Conservation (phyloP, 108 stramenopile species). For the Cyclotella atomus region DNA sequence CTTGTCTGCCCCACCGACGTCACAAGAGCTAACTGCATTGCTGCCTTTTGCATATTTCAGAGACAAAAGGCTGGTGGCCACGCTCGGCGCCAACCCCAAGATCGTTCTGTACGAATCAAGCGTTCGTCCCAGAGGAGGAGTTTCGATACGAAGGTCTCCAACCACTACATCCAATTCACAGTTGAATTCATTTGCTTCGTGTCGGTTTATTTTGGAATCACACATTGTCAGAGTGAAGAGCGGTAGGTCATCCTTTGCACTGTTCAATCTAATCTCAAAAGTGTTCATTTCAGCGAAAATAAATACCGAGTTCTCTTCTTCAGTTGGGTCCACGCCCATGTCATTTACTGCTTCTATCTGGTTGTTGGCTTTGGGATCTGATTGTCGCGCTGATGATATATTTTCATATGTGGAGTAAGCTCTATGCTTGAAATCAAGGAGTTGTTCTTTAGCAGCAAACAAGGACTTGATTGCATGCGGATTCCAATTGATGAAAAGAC, state of each 20-base stretch:
- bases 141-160: constrained; percentile 69
- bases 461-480: constrained; percentile 66
- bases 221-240: constrained; percentile 75
- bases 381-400: constrained; percentile 22
- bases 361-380: constrained; percentile 4
- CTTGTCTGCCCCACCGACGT: constrained; percentile 31
- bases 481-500: constrained; percentile 85
- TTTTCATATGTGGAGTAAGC: constrained; percentile 42
- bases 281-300: constrained; percentile 74
- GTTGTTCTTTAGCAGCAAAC: constrained; percentile 37
- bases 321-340: background rate
- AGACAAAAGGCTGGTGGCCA: constrained; percentile 67
- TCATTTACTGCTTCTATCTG: background rate
- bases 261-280: constrained; percentile 74
- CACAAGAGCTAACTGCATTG: constrained; percentile 48
- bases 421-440: constrained; percentile 47
- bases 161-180: constrained; percentile 53
- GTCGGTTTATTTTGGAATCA: constrained; percentile 50
- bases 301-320: constrained; percentile 34
- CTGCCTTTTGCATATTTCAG: constrained; percentile 66
- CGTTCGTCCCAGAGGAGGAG: constrained; percentile 39
- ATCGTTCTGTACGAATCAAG: constrained; percentile 68
- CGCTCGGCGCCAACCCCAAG: constrained; percentile 73
- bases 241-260: constrained; percentile 80
- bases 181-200: constrained; percentile 32